Base-by-base conservation (phyloP, 2,329 filamentous ascomycete genomes). In the Colletotrichum simmondsii region DNA sequence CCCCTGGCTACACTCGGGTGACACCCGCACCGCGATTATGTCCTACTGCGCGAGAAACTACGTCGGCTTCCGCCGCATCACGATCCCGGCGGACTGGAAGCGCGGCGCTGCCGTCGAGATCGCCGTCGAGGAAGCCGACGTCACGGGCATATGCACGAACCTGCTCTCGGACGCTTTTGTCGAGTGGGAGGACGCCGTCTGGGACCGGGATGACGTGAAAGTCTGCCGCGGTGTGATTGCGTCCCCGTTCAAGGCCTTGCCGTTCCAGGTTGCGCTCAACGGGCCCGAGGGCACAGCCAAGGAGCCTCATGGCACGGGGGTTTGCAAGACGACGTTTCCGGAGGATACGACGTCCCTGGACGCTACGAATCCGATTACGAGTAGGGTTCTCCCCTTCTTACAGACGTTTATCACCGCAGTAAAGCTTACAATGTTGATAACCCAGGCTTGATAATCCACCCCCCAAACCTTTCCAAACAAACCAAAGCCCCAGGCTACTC, bases 21-120 rank as follows among this genome's bases (percentile, higher is more conserved):
- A 77, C 5, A 80, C 77, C 1, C 80, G 80, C 24, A 83, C 82
- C 0, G 85, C 86, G 22, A 83, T 87, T 1, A 71, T 91, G 4
- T 87, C 87, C 0, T 90, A 89, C 74, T 78, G 88, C 11, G 81
- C 86, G 1, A 83, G 81, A 46, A 86, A 88, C 74, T 86, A 90
- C 69, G 84, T 91, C 57, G 89, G 89, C 1, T 91, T 91, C 75
- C 85, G 88, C 22, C 83, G 83, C 53, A 75, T 91, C 58, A 85
- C 85, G 0, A 77, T 90, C 22, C 73, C 79, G 2, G 77, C 76
- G 0, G 57, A 78, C 0, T 86, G 83, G 83, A 75, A 75, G 1
- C 78, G 76, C 46, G 82, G 82, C 3, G 62, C 82, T 19, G 73
- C 80, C 1, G 83, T 87, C 1, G 74, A 77, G 1, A 68, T 89